phyloP scores from a whole-genome alignment of 257 asterid genomes.

The Penstemon eatonii region DNA sequence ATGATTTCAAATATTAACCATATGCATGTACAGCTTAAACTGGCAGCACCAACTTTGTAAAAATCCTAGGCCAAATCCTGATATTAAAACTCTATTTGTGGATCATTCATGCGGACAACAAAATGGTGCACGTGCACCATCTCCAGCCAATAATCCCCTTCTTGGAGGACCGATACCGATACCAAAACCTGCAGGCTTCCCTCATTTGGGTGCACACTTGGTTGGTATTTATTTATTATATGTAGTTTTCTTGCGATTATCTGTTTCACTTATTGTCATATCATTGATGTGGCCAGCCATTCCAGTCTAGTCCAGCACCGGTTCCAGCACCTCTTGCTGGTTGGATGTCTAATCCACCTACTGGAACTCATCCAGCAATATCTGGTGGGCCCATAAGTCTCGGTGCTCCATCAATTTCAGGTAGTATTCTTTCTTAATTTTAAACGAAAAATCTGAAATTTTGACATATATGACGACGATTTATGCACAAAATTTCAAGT shows the following conservation, averaged over 20 bases:
- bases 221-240: constrained; percentile 41
- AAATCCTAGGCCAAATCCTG: constrained; percentile 96
- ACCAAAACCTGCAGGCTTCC: constrained; percentile 80
- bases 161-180: constrained; percentile 61
- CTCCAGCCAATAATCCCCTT: constrained; percentile 75
- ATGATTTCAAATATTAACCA: not conserved
- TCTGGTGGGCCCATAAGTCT: constrained; percentile 79
- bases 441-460: not conserved
- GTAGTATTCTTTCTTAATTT: constrained; percentile 30
- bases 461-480: too few relatives aligned
- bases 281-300: constrained; percentile 49
- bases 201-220: constrained; percentile 89
- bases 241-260: not conserved
- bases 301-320: constrained; percentile 68
- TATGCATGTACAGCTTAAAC: constrained; percentile 66
- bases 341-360: constrained; percentile 89
- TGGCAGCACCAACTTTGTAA: constrained; percentile 99
- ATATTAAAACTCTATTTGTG: constrained; percentile 87
- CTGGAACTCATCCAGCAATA: constrained; percentile 69
- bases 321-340: constrained; percentile 86
- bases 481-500: too few relatives aligned
- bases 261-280: constrained; percentile 24
- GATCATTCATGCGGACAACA: constrained; percentile 95
- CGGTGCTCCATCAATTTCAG: constrained; percentile 68
- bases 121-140: constrained; percentile 90